Percentiles rank a stretch among this genome's conserved stretches.
Conservation (phyloP, 768 basidiomycete species). For the Suillus subaureus region DNA sequence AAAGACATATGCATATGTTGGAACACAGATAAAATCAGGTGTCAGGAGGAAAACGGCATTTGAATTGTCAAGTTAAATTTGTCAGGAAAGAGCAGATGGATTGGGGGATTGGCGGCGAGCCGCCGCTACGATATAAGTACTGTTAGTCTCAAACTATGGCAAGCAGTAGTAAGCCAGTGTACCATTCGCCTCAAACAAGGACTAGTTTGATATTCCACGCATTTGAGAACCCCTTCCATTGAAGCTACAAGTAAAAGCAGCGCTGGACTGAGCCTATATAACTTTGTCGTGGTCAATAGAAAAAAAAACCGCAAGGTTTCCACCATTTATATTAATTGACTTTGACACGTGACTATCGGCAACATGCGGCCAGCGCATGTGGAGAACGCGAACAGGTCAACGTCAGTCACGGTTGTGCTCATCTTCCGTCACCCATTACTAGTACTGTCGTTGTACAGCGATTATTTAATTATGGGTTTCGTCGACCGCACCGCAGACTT, state of each 20-base stretch:
- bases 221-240: constrained; percentile 23
- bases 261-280: constrained; percentile 22
- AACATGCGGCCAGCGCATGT: background rate
- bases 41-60: too few relatives aligned
- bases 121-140: background rate
- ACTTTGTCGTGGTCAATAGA: constrained; percentile 25
- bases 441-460: constrained; percentile 10
- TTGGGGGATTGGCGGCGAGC: too few relatives aligned
- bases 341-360: constrained; percentile 26
- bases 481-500: constrained; percentile 67
- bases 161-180: constrained; percentile 50
- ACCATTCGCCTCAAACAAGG: constrained; percentile 78
- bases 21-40: too few relatives aligned
- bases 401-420: background rate
- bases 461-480: constrained; percentile 53
- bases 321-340: constrained; percentile 13
- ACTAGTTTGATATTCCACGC: constrained; percentile 43
- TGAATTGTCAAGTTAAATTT: too few relatives aligned
- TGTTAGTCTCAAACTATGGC: constrained; percentile 60
- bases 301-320: constrained; percentile 9
- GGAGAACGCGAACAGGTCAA: background rate
- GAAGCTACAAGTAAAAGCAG: constrained; percentile 8
- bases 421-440: constrained; percentile 8
- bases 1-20: too few relatives aligned
- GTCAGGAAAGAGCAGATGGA: too few relatives aligned